Conservation (phyloP, 768 basidiomycete species). For the Mycena indigotica region DNA sequence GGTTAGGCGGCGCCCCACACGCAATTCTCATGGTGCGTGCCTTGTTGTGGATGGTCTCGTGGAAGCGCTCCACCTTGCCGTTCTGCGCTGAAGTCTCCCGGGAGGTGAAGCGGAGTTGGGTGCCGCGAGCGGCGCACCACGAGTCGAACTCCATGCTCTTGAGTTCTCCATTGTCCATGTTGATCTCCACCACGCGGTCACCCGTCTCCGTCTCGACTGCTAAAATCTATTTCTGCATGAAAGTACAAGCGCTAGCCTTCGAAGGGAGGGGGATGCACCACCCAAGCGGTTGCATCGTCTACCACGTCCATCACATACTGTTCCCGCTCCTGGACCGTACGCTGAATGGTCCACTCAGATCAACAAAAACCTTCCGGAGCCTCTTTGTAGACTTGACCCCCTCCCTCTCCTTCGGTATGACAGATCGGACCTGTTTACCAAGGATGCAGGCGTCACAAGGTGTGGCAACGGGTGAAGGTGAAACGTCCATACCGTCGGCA, state of each 20-base stretch:
- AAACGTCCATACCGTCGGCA: not conserved
- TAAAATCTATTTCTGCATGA: not conserved
- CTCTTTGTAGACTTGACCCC: not conserved
- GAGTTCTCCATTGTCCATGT: not conserved
- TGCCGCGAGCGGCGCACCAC: not conserved
- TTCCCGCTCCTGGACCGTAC: not conserved
- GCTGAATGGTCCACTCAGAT: not conserved
- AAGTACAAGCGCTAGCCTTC: not conserved
- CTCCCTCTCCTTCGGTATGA: not conserved
- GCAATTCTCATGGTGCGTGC: constrained; percentile 7
- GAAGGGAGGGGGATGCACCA: not conserved
- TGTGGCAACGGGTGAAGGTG: not conserved
- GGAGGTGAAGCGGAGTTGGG: not conserved
- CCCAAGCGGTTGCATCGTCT: not conserved
- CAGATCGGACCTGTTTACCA: not conserved
- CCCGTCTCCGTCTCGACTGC: not conserved
- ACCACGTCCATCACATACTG: not conserved
- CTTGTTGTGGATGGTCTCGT: not conserved
- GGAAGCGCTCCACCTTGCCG: not conserved
- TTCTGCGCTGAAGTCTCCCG: not conserved
- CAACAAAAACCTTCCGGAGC: not conserved
- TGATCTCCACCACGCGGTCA: not conserved
- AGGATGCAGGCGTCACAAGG: not conserved
- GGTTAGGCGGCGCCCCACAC: constrained; percentile 8
- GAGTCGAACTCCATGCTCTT: not conserved